phyloP scores from a whole-genome alignment of 345 rosid species.

The Barbarea vulgaris region DNA sequence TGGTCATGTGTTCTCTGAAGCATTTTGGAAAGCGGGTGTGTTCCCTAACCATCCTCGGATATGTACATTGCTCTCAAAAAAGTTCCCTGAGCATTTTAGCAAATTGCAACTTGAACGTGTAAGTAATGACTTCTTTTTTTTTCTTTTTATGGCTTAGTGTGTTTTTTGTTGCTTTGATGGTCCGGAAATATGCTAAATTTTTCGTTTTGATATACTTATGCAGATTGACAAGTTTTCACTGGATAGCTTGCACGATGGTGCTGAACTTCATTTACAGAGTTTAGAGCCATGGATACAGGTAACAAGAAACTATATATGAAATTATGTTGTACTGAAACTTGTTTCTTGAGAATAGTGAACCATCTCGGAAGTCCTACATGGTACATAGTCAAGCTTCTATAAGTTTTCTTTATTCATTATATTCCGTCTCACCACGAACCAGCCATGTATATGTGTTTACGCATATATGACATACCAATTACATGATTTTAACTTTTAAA shows the following conservation, averaged over 20 bases:
- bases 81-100: conserved; percentile 95
- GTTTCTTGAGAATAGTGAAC: conserved; percentile 11
- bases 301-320: conserved; percentile 1
- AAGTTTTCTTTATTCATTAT: background rate
- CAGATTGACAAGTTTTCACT: conserved; percentile 91
- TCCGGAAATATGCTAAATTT: background rate
- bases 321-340: conserved; percentile 19
- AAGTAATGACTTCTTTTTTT: conserved; percentile 39
- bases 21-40: conserved; percentile 92
- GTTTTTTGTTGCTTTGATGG: conserved; percentile 21
- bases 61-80: conserved; percentile 84
- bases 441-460: conserved; percentile 4
- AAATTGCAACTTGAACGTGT: conserved; percentile 97
- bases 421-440: background rate
- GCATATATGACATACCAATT: background rate
- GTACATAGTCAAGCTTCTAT: conserved; percentile 21
- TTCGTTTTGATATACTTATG: conserved; percentile 10
- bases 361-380: background rate
- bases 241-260: conserved; percentile 85
- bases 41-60: conserved; percentile 88
- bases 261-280: conserved; percentile 88
- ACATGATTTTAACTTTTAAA: background rate
- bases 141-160: background rate
- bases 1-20: conserved; percentile 72
- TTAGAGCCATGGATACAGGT: conserved; percentile 99